These are phyloP conservation scores for Annulohypoxylon nitens DNA, from an alignment of 495 filamentous ascomycete species.

Conservation along the genomic window DNA sequence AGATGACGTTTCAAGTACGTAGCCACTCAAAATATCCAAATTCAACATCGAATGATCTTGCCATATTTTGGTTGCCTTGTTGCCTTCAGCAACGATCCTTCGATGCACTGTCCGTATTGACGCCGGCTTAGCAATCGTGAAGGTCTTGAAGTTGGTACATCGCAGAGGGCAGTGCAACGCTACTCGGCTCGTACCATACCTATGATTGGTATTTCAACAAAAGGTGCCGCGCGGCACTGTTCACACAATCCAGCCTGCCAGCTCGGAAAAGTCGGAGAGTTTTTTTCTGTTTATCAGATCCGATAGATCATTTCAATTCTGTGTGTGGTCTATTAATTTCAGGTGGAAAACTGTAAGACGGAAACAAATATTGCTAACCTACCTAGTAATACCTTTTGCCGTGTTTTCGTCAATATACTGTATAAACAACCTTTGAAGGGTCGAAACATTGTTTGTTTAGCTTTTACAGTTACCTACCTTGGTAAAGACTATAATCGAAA, in stretches of 20 bases:
- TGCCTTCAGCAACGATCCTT: background rate
- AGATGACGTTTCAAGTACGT: constrained; percentile 28
- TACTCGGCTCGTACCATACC: constrained; percentile 11
- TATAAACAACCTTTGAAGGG: background rate
- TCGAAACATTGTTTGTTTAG: too few species aligned
- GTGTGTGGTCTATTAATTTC: background rate
- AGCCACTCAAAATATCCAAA: background rate
- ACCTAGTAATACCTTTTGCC: background rate
- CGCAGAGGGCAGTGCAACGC: constrained; percentile 24
- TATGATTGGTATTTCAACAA: constrained; percentile 5
- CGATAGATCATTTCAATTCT: background rate
- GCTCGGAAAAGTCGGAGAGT: constrained; percentile 10
- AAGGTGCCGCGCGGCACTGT: constrained; percentile 2
- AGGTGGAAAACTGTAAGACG: background rate
- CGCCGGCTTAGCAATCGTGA: background rate
- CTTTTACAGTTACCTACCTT: too few species aligned
- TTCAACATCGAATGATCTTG: constrained; percentile 32
- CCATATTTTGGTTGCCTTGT: constrained; percentile 27
- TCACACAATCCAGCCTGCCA: constrained; percentile 7
- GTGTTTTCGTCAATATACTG: background rate
- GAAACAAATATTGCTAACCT: background rate
- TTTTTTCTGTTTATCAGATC: background rate
- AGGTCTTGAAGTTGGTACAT: background rate
- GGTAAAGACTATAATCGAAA: too few species aligned
- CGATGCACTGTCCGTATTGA: background rate